A percentile compares a stretch with the other conserved stretches of the same genome.
Conservation (phyloP, 495 filamentous ascomycete species). For the Chaetomidium leptoderma region DNA sequence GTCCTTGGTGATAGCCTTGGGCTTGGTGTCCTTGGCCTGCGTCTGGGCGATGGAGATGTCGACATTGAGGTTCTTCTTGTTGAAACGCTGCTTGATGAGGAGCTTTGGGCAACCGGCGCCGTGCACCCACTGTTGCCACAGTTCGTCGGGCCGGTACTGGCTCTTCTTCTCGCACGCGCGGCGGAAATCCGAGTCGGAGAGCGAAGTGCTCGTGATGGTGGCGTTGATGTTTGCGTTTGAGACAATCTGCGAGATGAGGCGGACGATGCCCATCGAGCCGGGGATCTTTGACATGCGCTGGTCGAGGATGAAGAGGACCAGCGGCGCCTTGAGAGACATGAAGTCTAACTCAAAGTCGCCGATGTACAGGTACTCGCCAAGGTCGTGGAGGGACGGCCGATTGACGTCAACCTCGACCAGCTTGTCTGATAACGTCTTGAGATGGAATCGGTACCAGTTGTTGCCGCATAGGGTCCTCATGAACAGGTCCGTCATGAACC, state of each 20-base stretch:
- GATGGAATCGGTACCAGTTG: slow-evolving; percentile 88
- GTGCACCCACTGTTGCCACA: slow-evolving; percentile 91
- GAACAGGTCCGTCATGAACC: slow-evolving; percentile 89
- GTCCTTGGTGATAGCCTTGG: slow-evolving; percentile 52
- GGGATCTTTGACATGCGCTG: slow-evolving; percentile 81
- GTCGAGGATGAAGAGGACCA: slow-evolving; percentile 92
- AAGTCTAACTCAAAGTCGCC: slow-evolving; percentile 82
- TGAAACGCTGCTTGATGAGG: slow-evolving; percentile 80
- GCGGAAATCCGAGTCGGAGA: slow-evolving; percentile 71
- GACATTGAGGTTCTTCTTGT: slow-evolving; percentile 94
- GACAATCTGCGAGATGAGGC: slow-evolving; percentile 78
- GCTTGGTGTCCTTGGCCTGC: slow-evolving; percentile 46
- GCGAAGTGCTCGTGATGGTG: slow-evolving; percentile 63
- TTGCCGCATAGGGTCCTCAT: slow-evolving; percentile 86
- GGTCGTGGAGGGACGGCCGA: slow-evolving; percentile 74
- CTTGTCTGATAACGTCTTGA: slow-evolving; percentile 77
- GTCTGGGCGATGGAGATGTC: slow-evolving; percentile 86
- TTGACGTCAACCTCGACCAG: slow-evolving; percentile 76
- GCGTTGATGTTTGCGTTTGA: slow-evolving; percentile 76
- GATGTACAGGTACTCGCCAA: slow-evolving; percentile 72
- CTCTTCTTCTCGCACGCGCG: slow-evolving; percentile 80
- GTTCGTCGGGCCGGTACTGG: slow-evolving; percentile 75
- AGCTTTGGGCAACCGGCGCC: slow-evolving; percentile 85
- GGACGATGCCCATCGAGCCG: slow-evolving; percentile 73
- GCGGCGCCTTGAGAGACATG: slow-evolving; percentile 82